Base-by-base conservation (phyloP, 1,284 basidiomycete genomes). In the Ceratobasidium sp. region DNA sequence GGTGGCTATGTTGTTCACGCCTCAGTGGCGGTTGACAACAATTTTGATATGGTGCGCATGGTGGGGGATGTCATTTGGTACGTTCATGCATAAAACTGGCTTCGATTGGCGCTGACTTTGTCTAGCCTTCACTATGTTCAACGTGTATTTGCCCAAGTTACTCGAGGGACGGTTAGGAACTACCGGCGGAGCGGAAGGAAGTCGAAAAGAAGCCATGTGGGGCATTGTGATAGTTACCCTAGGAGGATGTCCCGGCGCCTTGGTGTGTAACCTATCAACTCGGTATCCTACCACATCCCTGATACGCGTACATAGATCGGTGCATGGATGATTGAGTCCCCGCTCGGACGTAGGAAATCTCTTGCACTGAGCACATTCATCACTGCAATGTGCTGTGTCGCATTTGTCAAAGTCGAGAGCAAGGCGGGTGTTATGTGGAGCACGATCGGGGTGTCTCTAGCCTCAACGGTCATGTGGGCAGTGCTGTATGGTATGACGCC, bases 41-140 rank as follows among this genome's bases (percentile, higher is more conserved):
- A 55, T 94, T 57, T 80, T 97, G 57, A 88, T 96, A 69, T 96
- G 94, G 93, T 82, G 81, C 2, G 84, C 86, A 22, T 98, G 95
- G 95, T 88, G 85, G 69, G 80, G 85, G 0, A 91, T 93, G 87
- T 85, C 90, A 1, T 81, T 95, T 32, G 90, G 92, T 93, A 72
- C 70, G 89, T 79, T 25, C 17, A 40, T 40, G 45, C 32, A 25
- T 47, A 12, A 17, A 32, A 32, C 13, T 25, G n/a, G 31, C 20
- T 10, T 15, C 31, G 20, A 25, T 1, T 29, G 20, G 42, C n/a
- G 10, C 10, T 32, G 27, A 25, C 6, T 65, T 38, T 50, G 25
- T 38, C 34, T 43, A 90, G 94, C 89, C 1, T 95, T 88, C 76
- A 98, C 93, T 6, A 96, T 96, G 88, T 98, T 98, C 81, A 99